A percentile compares a stretch with the other conserved stretches of the same genome.
Evolutionary conservation across 2,329 filamentous ascomycete genomes (phyloP).

Genomic region (Diaporthe amygdali): DNA sequence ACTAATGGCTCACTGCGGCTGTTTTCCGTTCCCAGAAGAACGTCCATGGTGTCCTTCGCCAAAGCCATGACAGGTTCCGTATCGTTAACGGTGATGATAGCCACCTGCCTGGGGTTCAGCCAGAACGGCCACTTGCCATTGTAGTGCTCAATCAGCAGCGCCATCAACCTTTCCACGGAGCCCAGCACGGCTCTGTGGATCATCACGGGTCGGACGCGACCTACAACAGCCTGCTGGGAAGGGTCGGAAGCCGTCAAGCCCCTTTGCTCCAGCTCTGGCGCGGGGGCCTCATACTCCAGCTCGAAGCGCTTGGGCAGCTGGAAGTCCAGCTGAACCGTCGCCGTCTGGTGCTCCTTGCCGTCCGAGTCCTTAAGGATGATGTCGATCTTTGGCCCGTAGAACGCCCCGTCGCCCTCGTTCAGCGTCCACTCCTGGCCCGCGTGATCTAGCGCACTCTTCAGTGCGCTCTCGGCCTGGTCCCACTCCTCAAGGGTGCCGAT

Average conservation of each 20-base stretch:
- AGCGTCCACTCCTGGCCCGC: conserved; percentile 73
- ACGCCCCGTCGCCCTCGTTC: conserved; percentile 84
- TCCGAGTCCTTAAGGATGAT: conserved; percentile 80
- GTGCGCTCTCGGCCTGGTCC: conserved; percentile 69
- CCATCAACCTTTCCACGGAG: conserved; percentile 84
- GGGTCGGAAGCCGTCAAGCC: conserved; percentile 56
- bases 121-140: conserved; percentile 85
- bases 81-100: conserved; percentile 75
- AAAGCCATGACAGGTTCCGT: conserved; percentile 56
- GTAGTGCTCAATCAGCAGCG: conserved; percentile 83
- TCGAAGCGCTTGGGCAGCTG: conserved; percentile 85
- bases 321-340: conserved; percentile 89
- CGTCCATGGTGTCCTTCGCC: conserved; percentile 52
- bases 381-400: conserved; percentile 93
- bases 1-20: conserved; percentile 34
- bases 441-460: conserved; percentile 66
- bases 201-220: conserved; percentile 74
- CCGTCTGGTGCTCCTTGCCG: conserved; percentile 87
- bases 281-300: conserved; percentile 74
- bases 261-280: conserved; percentile 64
- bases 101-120: conserved; percentile 81
- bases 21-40: conserved; percentile 54
- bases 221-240: conserved; percentile 54
- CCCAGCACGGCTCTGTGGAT: conserved; percentile 86
- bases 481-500: conserved; percentile 77